Percentiles rank a stretch among this genome's conserved stretches.
Conservation (phyloP, 2,329 filamentous ascomycete species). For the Truncatella angustata region DNA sequence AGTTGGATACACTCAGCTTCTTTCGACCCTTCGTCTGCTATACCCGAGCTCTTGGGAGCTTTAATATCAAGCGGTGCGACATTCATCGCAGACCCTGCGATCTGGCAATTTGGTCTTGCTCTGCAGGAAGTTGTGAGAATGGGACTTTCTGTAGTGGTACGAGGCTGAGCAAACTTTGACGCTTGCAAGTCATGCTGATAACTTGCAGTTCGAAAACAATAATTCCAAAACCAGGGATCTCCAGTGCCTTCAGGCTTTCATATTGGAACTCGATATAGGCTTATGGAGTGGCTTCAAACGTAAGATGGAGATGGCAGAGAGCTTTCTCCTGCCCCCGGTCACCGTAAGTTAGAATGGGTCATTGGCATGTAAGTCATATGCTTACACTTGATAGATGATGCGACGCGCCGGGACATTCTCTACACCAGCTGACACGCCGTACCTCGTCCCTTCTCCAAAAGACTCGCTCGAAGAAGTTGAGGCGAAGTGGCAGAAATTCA, state of each 20-base stretch:
- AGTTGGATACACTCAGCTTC: constrained; percentile 25
- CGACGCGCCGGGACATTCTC: constrained; percentile 39
- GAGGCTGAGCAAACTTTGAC: constrained; percentile 17
- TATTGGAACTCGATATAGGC: constrained; percentile 49
- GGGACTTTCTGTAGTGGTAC: constrained; percentile 27
- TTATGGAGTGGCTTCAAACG: constrained; percentile 59
- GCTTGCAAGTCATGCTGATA: constrained; percentile 16
- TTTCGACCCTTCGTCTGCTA: constrained; percentile 20
- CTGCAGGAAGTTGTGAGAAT: constrained; percentile 43
- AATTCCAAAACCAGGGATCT: constrained; percentile 50
- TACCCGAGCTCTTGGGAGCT: constrained; percentile 23
- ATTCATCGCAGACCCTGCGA: constrained; percentile 24
- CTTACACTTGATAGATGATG: constrained; percentile 41
- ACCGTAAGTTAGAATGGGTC: constrained; percentile 31
- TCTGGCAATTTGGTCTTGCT: constrained; percentile 27
- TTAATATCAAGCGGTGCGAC: constrained; percentile 22
- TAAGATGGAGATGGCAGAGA: constrained; percentile 59
- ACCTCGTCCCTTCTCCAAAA: constrained; percentile 15
- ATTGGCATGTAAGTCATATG: background rate
- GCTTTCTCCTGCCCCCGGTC: constrained; percentile 51
- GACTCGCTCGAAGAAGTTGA: constrained; percentile 21
- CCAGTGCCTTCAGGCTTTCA: constrained; percentile 48
- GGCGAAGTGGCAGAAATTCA: constrained; percentile 24
- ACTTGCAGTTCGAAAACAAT: constrained; percentile 41
- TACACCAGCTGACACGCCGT: constrained; percentile 17